Percentiles rank a stretch among this genome's conserved stretches.
Evolutionary conservation across 2,329 filamentous ascomycete genomes (phyloP).

Genomic region (Aspergillus terreus): DNA sequence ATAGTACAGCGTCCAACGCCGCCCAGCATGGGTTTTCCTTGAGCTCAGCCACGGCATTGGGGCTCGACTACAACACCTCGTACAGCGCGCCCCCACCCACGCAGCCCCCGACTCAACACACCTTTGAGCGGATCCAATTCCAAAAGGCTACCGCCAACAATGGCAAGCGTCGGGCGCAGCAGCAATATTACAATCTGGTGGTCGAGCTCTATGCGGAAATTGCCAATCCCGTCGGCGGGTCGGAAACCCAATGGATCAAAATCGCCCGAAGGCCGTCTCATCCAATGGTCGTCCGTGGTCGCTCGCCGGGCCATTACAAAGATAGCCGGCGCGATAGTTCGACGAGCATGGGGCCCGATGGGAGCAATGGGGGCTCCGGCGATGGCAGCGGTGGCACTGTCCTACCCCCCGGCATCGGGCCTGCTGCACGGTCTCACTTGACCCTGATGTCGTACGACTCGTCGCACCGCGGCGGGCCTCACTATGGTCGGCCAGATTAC

Average conservation of each 20-base stretch:
- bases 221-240: constrained; percentile 36
- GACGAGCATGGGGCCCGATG: constrained; percentile 66
- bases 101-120: constrained; percentile 48
- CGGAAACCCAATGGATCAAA: constrained; percentile 60
- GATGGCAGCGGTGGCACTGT: constrained; percentile 27
- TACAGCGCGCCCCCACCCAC: constrained; percentile 30
- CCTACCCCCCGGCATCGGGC: constrained; percentile 29
- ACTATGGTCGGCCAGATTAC: constrained; percentile 33
- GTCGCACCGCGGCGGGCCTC: constrained; percentile 26
- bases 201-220: constrained; percentile 77
- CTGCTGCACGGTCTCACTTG: constrained; percentile 28
- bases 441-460: constrained; percentile 34
- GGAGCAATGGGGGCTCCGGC: constrained; percentile 49
- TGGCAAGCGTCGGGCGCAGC: constrained; percentile 80
- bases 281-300: constrained; percentile 81
- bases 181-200: constrained; percentile 90
- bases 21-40: constrained; percentile 24
- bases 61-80: constrained; percentile 32
- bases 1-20: constrained; percentile 19
- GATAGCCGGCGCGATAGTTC: constrained; percentile 65
- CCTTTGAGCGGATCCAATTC: constrained; percentile 89
- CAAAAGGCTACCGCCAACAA: constrained; percentile 94
- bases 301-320: constrained; percentile 77
- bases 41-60: constrained; percentile 23
- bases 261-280: constrained; percentile 70